Percentiles rank a stretch among this genome's conserved stretches.
phyloP scores from a whole-genome alignment of 106 monocot species.

The Allium cepa region DNA sequence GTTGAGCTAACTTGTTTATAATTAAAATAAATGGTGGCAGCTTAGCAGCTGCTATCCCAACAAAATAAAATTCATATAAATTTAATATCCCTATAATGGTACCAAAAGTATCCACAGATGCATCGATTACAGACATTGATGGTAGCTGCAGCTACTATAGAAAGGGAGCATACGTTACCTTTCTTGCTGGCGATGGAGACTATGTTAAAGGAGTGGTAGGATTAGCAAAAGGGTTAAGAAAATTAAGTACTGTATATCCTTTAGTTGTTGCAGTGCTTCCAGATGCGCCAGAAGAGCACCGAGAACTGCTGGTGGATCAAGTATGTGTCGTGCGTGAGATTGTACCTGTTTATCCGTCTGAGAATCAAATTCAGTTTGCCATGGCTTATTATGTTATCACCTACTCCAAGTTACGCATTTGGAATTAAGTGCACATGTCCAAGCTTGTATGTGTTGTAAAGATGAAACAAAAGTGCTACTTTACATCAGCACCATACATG shows the following conservation, averaged over 20 bases:
- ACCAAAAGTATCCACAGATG: not conserved
- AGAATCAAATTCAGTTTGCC: conserved; percentile 24
- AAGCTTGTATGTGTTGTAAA: not conserved
- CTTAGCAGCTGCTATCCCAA: not conserved
- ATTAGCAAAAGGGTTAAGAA: conserved; percentile 32
- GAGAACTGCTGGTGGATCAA: conserved; percentile 8
- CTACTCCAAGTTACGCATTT: conserved; percentile 40
- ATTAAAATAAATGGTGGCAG: not conserved
- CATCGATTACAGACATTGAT: not conserved
- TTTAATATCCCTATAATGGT: conserved; percentile 1
- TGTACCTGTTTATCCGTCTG: conserved; percentile 23
- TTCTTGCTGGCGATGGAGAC: conserved; percentile 31
- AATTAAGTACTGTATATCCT: conserved; percentile 17
- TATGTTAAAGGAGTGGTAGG: conserved; percentile 35
- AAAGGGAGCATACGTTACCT: conserved; percentile 28
- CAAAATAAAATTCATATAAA: not conserved
- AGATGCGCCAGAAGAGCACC: conserved; percentile 31
- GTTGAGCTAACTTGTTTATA: not conserved
- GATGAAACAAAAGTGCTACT: too few species aligned
- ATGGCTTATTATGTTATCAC: conserved; percentile 37
- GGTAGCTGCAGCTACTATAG: not conserved
- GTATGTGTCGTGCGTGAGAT: conserved; percentile 20
- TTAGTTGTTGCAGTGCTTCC: conserved; percentile 23
- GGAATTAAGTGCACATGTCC: conserved; percentile 11
- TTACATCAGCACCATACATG: too few species aligned